These are phyloP conservation scores for Paxillus ammoniavirescens DNA, from an alignment of 768 basidiomycete species.

Conservation along the genomic window DNA sequence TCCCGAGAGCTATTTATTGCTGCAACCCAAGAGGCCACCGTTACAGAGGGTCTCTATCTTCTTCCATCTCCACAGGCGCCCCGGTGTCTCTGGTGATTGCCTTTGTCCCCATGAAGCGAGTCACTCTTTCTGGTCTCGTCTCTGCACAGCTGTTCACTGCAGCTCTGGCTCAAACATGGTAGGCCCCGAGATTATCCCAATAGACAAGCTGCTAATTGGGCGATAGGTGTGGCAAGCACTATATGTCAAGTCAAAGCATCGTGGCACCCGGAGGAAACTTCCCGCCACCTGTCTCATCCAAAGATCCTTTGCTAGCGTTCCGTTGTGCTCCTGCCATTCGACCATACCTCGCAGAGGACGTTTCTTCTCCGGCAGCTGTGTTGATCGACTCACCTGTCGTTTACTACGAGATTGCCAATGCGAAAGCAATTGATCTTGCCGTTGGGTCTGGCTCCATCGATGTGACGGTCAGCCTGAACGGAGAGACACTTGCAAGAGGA, in stretches of 20 bases:
- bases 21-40: not conserved
- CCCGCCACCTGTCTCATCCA: conserved; percentile 35
- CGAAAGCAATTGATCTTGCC: conserved; percentile 38
- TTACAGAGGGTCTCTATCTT: not conserved
- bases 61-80: not conserved
- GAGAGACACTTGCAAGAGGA: conserved; percentile 42
- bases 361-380: conserved; percentile 40
- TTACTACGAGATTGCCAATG: conserved; percentile 45
- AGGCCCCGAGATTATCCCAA: not conserved
- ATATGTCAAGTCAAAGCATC: conserved; percentile 42
- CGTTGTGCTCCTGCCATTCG: conserved; percentile 58
- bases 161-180: conserved; percentile 31
- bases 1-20: not conserved
- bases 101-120: conserved; percentile 12
- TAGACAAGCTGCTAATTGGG: not conserved
- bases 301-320: conserved; percentile 49
- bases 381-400: conserved; percentile 54
- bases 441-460: conserved; percentile 25
- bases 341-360: conserved; percentile 59
- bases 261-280: conserved; percentile 53
- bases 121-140: conserved; percentile 6
- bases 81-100: not conserved
- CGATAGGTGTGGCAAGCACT: conserved; percentile 56
- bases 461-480: conserved; percentile 47
- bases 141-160: conserved; percentile 11